These are phyloP conservation scores for Trichoderma oligosporum DNA, from an alignment of 2,329 filamentous ascomycete species.

Conservation along the genomic window DNA sequence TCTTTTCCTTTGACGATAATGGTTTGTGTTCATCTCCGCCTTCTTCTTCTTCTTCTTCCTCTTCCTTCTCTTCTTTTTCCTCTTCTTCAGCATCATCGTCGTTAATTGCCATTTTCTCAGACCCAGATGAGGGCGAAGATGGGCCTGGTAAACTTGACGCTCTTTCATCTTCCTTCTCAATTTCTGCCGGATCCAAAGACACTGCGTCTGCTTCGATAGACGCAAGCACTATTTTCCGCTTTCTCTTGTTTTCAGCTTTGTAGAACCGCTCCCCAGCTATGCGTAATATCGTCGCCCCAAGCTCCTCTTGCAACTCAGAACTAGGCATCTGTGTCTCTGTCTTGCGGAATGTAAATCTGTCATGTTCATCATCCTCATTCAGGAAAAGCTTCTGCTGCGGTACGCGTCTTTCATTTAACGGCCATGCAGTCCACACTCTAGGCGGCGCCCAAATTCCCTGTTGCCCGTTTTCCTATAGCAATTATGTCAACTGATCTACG, in stretches of 20 bases:
- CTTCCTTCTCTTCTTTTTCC: not conserved
- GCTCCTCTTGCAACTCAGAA: constrained; percentile 62
- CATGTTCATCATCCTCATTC: constrained; percentile 42
- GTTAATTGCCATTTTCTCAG: not conserved
- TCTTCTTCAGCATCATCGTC: constrained; percentile 19
- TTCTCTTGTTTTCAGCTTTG: constrained; percentile 23
- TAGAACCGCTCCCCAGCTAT: constrained; percentile 63
- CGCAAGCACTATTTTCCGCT: constrained; percentile 7
- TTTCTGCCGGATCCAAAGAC: not conserved
- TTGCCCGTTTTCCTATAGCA: constrained; percentile 29
- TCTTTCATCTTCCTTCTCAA: not conserved
- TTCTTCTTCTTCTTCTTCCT: constrained; percentile 18
- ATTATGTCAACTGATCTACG: not conserved
- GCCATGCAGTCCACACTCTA: constrained; percentile 81
- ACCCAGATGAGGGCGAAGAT: not conserved
- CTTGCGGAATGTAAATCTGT: constrained; percentile 49
- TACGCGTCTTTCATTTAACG: constrained; percentile 59
- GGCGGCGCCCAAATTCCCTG: constrained; percentile 48
- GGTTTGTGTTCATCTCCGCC: constrained; percentile 17
- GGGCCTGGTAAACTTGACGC: not conserved
- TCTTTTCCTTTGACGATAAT: not conserved
- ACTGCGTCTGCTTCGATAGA: constrained; percentile 9
- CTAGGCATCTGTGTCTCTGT: constrained; percentile 48
- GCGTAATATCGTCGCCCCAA: constrained; percentile 63
- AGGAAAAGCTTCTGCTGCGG: constrained; percentile 50